Percentiles rank a stretch among this genome's conserved stretches.
These are phyloP conservation scores for Colletotrichum karsti DNA, from an alignment of 2,329 filamentous ascomycete genomes.

Conservation along the genomic window DNA sequence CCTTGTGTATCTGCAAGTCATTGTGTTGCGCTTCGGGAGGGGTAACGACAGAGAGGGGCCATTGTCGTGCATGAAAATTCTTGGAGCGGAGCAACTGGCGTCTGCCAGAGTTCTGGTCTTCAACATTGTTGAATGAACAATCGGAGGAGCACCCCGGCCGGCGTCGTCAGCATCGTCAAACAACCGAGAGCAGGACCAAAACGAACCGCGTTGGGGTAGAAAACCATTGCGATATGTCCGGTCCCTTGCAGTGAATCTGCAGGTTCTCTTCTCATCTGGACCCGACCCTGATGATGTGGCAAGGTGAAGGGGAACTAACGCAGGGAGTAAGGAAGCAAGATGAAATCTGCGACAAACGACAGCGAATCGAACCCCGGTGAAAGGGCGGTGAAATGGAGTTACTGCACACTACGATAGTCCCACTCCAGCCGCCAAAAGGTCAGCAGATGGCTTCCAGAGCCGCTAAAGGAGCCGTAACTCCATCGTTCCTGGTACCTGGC, in stretches of 20 bases:
- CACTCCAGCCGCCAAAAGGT: constrained; percentile 18
- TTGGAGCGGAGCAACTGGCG: neutral
- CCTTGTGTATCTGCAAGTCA: constrained; percentile 14
- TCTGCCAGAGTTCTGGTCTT: neutral
- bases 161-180: neutral
- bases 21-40: constrained; percentile 13
- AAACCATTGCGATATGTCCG: neutral
- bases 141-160: neutral
- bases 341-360: constrained; percentile 9
- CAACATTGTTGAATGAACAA: too few relatives aligned
- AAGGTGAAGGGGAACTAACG: constrained; percentile 5
- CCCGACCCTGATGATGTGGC: neutral
- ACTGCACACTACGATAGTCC: constrained; percentile 5
- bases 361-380: constrained; percentile 17
- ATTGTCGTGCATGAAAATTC: neutral
- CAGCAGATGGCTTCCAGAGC: constrained; percentile 14
- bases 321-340: constrained; percentile 16
- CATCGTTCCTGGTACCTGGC: constrained; percentile 9
- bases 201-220: neutral
- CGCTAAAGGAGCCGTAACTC: neutral
- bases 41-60: neutral
- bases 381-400: constrained; percentile 26
- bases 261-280: constrained; percentile 3
- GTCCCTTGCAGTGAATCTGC: constrained; percentile 10
- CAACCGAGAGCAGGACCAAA: neutral